A percentile compares a stretch with the other conserved stretches of the same genome.
Evolutionary conservation across 768 basidiomycete species (phyloP).

Genomic region (Lentinula raphanica): DNA sequence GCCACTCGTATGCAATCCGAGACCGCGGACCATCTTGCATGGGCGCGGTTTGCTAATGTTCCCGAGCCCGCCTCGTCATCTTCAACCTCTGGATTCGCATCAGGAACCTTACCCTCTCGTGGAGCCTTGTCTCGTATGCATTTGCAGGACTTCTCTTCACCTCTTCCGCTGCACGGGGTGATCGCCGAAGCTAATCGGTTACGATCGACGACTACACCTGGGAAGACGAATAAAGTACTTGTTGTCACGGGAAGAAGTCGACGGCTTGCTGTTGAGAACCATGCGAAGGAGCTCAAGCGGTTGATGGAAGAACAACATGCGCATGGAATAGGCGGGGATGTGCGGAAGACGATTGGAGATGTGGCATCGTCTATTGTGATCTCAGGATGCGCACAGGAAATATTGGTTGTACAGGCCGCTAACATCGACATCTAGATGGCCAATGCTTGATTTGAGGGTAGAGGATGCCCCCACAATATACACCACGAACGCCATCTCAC

Average conservation of each 20-base stretch:
- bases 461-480: not conserved
- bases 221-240: constrained; percentile 41
- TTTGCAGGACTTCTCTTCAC: constrained; percentile 54
- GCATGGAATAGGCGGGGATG: constrained; percentile 36
- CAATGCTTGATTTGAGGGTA: not conserved
- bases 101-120: constrained; percentile 12
- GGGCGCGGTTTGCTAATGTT: constrained; percentile 54
- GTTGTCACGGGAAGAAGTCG: constrained; percentile 71
- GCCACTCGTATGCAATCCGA: constrained; percentile 70
- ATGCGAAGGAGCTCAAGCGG: constrained; percentile 62
- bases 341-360: constrained; percentile 82
- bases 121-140: constrained; percentile 51
- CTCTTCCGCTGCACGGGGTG: constrained; percentile 55
- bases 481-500: too few species aligned
- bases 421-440: not conserved
- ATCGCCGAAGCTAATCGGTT: constrained; percentile 37
- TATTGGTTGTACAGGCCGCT: constrained; percentile 67
- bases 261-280: constrained; percentile 67
- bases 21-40: constrained; percentile 76
- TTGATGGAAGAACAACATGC: constrained; percentile 41
- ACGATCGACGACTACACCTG: constrained; percentile 8
- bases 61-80: not conserved
- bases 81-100: not conserved
- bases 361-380: constrained; percentile 74
- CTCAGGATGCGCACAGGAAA: constrained; percentile 48